Percentiles rank a stretch among this genome's conserved stretches.
These are phyloP conservation scores for Viridothelium virens DNA, from an alignment of 495 filamentous ascomycete species.

Conservation along the genomic window DNA sequence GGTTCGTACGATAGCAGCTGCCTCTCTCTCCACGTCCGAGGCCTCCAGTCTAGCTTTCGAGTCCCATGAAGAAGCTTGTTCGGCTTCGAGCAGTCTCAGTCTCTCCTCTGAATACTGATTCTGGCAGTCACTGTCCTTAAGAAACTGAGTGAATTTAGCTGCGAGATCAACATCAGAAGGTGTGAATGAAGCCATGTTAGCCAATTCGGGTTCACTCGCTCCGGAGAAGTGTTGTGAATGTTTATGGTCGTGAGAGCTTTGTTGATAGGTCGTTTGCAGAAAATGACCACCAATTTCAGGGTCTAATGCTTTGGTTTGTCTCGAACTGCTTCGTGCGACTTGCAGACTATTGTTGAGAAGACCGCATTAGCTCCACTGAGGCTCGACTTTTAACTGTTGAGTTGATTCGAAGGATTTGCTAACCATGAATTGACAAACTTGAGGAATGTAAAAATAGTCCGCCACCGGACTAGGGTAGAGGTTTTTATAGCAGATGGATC, in stretches of 20 bases:
- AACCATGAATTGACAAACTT: not conserved
- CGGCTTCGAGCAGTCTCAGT: constrained; percentile 20
- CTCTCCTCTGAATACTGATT: constrained; percentile 5
- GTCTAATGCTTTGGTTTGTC: not conserved
- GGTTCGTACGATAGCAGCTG: constrained; percentile 24
- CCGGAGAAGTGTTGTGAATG: not conserved
- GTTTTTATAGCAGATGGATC: not conserved
- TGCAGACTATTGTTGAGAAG: not conserved
- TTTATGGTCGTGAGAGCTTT: not conserved
- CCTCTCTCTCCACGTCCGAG: constrained; percentile 21
- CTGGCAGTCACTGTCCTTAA: not conserved
- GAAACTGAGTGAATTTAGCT: not conserved
- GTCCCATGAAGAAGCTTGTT: constrained; percentile 26
- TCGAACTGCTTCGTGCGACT: not conserved
- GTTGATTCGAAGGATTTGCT: not conserved
- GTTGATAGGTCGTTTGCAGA: not conserved
- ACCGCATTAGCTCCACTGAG: not conserved
- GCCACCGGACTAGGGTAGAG: not conserved
- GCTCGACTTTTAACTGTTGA: not conserved
- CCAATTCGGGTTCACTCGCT: not conserved
- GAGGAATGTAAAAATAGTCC: not conserved
- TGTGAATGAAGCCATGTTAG: not conserved
- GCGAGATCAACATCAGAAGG: not conserved
- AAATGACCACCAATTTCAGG: not conserved
- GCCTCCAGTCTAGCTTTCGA: constrained; percentile 19